Base-by-base conservation (phyloP, 495 filamentous ascomycete species). In the Aspergillus mulundensis region DNA sequence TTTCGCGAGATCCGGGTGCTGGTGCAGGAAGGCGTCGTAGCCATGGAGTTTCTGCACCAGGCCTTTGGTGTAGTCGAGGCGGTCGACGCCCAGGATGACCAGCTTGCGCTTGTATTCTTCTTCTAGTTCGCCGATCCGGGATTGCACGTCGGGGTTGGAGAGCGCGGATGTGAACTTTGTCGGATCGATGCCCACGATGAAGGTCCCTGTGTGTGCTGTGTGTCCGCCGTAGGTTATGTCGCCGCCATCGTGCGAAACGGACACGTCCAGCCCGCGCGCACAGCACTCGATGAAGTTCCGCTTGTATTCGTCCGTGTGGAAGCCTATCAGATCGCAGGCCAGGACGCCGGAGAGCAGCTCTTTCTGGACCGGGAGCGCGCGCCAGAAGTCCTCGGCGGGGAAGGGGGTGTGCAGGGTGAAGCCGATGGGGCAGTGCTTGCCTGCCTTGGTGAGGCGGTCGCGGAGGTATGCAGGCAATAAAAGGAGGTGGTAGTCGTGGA, bases 401-500 rank as follows among this genome's bases (percentile, higher is more conserved):
- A 97, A 97, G 1, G 93, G 91, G 0, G 93, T 97, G 62, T 97
- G 93, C 18, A 97, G 77, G 68, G 94, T 96, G 75, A 96, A 96
- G 52, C 91, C 93, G 66, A 97, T 89, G 68, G 91, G 91, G 60
- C 95, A 85, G 18, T 87, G 83, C 70, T 88, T 89, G 4, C 65
- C 66, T 63, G 83, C 80, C 28, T 21, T 20, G 4, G 19, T 8
- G 6, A 88, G 76, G 60, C 90, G 87, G 49, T 94, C 83, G 52
- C 93, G 86, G 50, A 97, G 76, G 82, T 96, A 87, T 54, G 83
- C 76, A 0, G 93, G 93, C 18, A 97, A 74, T 2, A 97, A 81
- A 88, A 97, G 93, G 48, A 96, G 76, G 71, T 97, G 93, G 68
- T 96, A 97, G 68, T 97, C 93, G 67, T 97, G 93, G 0, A 97